A percentile compares a stretch with the other conserved stretches of the same genome.
Evolutionary conservation across 495 filamentous ascomycete species (phyloP).

Genomic region (Oleoguttula mirabilis): DNA sequence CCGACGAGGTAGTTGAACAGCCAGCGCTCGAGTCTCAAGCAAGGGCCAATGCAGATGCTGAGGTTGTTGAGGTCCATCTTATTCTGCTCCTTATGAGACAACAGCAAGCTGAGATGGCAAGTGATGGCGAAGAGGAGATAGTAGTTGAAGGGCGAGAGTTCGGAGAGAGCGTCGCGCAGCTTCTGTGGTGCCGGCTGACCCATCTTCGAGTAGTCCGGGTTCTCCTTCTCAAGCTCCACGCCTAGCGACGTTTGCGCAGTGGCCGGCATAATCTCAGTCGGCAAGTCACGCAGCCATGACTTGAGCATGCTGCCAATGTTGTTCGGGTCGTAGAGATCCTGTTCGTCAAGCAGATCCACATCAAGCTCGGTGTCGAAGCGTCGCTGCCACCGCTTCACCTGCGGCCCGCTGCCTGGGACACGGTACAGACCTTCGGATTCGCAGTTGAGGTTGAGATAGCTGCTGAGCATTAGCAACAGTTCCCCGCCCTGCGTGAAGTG

Average conservation of each 20-base stretch:
- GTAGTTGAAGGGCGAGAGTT: conserved; percentile 83
- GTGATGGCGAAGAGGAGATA: conserved; percentile 93
- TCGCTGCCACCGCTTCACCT: conserved; percentile 78
- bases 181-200: conserved; percentile 64
- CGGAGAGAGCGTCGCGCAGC: conserved; percentile 80
- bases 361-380: conserved; percentile 76
- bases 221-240: conserved; percentile 45
- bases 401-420: conserved; percentile 68
- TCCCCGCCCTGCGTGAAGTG: background rate
- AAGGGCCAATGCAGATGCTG: conserved; percentile 89
- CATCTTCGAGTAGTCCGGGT: conserved; percentile 28
- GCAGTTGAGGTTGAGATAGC: conserved; percentile 79
- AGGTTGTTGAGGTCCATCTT: conserved; percentile 91
- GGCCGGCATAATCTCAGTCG: conserved; percentile 80
- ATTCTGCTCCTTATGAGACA: conserved; percentile 75
- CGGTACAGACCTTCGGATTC: conserved; percentile 86
- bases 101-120: conserved; percentile 77
- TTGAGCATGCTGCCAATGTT: conserved; percentile 88
- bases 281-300: conserved; percentile 84
- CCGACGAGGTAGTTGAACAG: conserved; percentile 86
- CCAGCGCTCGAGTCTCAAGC: conserved; percentile 79
- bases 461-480: conserved; percentile 17
- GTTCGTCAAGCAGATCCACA: conserved; percentile 70
- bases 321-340: conserved; percentile 84
- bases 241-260: conserved; percentile 61